Base-by-base conservation (phyloP, 2,329 filamentous ascomycete species). In the Xylaria sp. region DNA sequence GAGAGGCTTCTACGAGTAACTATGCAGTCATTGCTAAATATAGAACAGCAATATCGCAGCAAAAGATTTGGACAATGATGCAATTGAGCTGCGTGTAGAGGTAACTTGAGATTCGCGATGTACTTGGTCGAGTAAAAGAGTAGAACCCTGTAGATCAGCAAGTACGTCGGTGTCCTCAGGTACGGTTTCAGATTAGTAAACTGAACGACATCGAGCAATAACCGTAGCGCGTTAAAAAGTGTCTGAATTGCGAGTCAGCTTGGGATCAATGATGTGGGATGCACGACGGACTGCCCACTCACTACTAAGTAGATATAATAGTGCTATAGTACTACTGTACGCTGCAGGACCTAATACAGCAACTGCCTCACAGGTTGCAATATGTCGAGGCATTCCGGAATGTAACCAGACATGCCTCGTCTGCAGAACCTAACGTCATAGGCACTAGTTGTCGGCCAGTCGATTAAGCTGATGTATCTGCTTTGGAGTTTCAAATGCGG, bases 391-490 rank as follows among this genome's bases (percentile, higher is more conserved):
- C 20, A 53, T 53, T 28, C 26, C 15, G 23, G 15, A 33, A 33
- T 33, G 49, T 20, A 53, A 38, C 13, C 26, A 53, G 31, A 17
- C 49, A n/a, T n/a, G 11, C 28, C 28, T 36, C 7, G 31, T 9
- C 56, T 59, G 56, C 49, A 44, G 49, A 11, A 42, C 36, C 15
- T 15, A 63, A 70, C 68, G 68, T 70, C 68, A 70, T 70, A 60
- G 17, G 10, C 6, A 10, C 10, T 62, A 28, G 54, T 20, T 61
- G n/a, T 36, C 13, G 62, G 61, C 28, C 59, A 49, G 68, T 57
- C 65, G 62, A 70, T 68, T 65, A 68, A 42, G 38, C 51, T 56
- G 65, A 40, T 44, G 67, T 42, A 48, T 40, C 33, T 65, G 44
- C 38, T 28, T 62, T 44, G 58, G 58, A 44, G 49, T 33, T 20